A percentile compares a stretch with the other conserved stretches of the same genome.
These are phyloP conservation scores for Tolypocladium album DNA, from an alignment of 2,329 filamentous ascomycete genomes.

Conservation along the genomic window DNA sequence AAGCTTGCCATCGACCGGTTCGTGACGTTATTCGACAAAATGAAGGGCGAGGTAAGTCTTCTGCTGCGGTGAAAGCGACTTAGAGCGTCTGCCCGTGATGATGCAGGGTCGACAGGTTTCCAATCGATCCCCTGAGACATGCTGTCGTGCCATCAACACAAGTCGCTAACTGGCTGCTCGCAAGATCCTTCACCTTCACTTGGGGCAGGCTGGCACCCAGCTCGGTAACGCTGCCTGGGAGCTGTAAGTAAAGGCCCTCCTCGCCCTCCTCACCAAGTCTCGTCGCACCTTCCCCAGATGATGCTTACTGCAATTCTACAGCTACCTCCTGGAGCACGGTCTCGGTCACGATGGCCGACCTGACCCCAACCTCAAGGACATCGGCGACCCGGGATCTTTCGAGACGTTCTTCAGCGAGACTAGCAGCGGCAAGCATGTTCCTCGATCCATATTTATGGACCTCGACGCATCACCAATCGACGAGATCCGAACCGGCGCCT, in stretches of 20 bases:
- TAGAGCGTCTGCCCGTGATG: background rate
- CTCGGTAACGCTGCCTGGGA: constrained; percentile 68
- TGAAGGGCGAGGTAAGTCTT: constrained; percentile 46
- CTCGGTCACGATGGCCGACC: constrained; percentile 54
- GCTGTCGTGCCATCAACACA: constrained; percentile 1
- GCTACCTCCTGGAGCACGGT: constrained; percentile 64
- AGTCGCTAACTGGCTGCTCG: constrained; percentile 7
- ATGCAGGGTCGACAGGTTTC: background rate
- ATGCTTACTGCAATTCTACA: constrained; percentile 22
- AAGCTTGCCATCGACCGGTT: constrained; percentile 10
- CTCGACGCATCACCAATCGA: constrained; percentile 64
- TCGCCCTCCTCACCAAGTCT: background rate
- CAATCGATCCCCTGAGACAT: background rate
- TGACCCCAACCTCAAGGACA: constrained; percentile 48
- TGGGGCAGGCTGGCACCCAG: constrained; percentile 62
- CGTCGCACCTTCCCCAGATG: background rate
- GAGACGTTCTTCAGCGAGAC: constrained; percentile 70
- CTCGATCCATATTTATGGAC: constrained; percentile 62
- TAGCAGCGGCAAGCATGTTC: constrained; percentile 60
- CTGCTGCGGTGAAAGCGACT: background rate
- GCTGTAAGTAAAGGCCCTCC: constrained; percentile 45
- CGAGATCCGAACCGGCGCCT: constrained; percentile 58
- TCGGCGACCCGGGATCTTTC: constrained; percentile 52
- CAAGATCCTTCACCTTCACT: constrained; percentile 53
- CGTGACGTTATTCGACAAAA: constrained; percentile 20